phyloP scores from a whole-genome alignment of 2,329 filamentous ascomycete species.

The Colletotrichum sp. region DNA sequence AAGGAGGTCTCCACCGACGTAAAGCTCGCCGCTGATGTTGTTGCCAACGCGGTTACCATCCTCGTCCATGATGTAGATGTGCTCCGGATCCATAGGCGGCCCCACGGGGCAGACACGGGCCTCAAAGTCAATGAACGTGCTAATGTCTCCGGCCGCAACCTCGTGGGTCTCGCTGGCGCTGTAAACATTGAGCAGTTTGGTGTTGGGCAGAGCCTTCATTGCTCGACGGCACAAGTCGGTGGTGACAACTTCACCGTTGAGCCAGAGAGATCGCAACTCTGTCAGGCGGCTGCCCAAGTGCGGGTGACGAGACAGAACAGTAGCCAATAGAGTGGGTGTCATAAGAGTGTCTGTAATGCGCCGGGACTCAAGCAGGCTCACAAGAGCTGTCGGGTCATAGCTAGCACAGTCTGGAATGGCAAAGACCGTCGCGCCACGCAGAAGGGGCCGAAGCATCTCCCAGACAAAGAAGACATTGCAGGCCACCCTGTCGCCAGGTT shows the following conservation, averaged over 20 bases:
- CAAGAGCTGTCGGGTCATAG: constrained; percentile 77
- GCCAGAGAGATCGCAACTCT: constrained; percentile 73
- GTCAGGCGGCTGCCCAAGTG: constrained; percentile 68
- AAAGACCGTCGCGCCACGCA: constrained; percentile 78
- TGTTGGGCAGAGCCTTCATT: constrained; percentile 69
- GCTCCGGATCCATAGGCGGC: constrained; percentile 68
- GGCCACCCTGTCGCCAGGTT: constrained; percentile 78
- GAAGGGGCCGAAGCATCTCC: constrained; percentile 79
- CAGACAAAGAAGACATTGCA: constrained; percentile 90
- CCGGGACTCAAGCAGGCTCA: constrained; percentile 70
- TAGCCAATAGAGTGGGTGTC: constrained; percentile 80
- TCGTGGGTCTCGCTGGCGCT: constrained; percentile 85
- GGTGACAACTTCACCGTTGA: constrained; percentile 84
- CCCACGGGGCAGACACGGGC: constrained; percentile 76
- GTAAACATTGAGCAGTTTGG: constrained; percentile 79
- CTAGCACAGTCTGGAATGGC: constrained; percentile 77
- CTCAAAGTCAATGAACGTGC: constrained; percentile 67
- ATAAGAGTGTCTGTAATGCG: constrained; percentile 81
- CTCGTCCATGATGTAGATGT: constrained; percentile 77
- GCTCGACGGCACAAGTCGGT: constrained; percentile 76
- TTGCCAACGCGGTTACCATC: constrained; percentile 65
- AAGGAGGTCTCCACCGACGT: constrained; percentile 74
- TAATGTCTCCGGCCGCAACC: constrained; percentile 78
- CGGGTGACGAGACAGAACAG: constrained; percentile 73
- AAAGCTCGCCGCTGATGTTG: constrained; percentile 74